Conservation (phyloP, 176 grass and related monocot genomes). For the Cocos nucifera region DNA sequence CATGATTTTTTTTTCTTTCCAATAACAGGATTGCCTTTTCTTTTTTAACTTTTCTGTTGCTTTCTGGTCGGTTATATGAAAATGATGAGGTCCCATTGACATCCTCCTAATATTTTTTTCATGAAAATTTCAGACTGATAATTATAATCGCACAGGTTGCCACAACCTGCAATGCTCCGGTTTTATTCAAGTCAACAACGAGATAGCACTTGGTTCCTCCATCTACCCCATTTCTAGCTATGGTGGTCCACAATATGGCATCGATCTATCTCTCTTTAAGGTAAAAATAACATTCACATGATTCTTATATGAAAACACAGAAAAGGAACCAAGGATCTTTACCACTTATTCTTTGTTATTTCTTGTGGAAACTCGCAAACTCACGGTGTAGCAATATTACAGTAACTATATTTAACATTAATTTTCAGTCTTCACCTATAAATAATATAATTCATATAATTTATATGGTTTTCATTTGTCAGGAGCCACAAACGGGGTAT, state of each 20-base stretch:
- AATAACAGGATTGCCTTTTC: not conserved
- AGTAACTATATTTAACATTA: no score
- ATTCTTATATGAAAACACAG: not conserved
- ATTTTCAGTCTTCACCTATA: no score
- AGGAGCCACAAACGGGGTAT: not conserved
- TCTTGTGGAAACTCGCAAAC: no score
- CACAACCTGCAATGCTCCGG: not conserved
- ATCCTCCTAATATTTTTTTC: not conserved
- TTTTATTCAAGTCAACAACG: conserved; percentile 6
- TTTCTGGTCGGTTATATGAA: no score
- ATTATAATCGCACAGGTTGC: not conserved
- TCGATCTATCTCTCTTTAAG: not conserved
- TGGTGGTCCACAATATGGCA: conserved; percentile 4
- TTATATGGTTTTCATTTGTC: not conserved
- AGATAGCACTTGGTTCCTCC: not conserved
- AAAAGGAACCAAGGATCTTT: no score
- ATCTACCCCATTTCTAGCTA: not conserved
- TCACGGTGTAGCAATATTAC: no score
- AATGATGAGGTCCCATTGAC: no score
- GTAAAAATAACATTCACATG: not conserved
- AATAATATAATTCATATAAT: no score
- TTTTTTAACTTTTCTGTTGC: not conserved
- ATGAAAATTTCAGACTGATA: conserved; percentile 7
- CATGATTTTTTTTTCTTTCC: no score
- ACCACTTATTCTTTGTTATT: no score